phyloP scores from a whole-genome alignment of 148 eudicot genomes.

The Limonium bicolor region DNA sequence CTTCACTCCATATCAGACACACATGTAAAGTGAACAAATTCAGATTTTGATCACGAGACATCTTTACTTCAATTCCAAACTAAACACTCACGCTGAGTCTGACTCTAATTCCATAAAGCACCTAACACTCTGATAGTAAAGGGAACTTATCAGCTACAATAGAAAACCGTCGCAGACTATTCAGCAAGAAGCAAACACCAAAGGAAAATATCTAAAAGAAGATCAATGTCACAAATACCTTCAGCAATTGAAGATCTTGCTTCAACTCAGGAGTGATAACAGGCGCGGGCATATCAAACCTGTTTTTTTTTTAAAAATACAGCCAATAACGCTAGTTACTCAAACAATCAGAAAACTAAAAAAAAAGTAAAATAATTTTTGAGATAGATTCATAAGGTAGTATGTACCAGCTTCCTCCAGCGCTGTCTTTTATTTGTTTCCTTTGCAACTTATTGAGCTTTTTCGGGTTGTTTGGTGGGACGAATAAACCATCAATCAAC shows the following conservation, averaged over 20 bases:
- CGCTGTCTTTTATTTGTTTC: conserved; percentile 72
- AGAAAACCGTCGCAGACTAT: no score
- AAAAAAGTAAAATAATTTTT: background rate
- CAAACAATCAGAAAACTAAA: background rate
- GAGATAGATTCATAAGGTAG: background rate
- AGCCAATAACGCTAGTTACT: background rate
- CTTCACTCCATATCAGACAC: no score
- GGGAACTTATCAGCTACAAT: no score
- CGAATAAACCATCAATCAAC: conserved; percentile 71
- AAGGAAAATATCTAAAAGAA: no score
- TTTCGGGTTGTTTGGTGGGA: conserved; percentile 74
- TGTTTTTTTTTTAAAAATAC: conserved; percentile 10
- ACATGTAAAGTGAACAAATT: no score
- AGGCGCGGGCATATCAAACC: conserved; percentile 96
- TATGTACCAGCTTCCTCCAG: conserved; percentile 61
- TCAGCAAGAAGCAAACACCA: no score
- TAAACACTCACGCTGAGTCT: no score
- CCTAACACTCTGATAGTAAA: no score
- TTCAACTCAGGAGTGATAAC: conserved; percentile 69
- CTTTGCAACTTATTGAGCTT: conserved; percentile 40
- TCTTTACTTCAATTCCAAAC: no score
- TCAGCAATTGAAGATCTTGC: conserved; percentile 68
- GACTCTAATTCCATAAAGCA: no score
- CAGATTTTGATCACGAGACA: no score
- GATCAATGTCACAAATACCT: conserved; percentile 24